phyloP scores from a whole-genome alignment of 306 rosid species.

The Vicia faba region DNA sequence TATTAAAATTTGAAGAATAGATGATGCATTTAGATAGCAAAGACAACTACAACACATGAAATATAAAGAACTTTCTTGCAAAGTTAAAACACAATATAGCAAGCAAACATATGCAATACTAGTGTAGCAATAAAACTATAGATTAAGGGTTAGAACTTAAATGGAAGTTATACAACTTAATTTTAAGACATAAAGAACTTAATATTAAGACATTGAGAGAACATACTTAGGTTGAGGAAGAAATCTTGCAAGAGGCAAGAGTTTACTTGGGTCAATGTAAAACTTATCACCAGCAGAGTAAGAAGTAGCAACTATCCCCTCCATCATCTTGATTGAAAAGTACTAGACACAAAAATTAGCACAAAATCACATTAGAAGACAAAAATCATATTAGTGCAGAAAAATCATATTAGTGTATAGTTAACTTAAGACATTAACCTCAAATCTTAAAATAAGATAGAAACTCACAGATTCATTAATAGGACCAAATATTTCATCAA shows the following conservation, averaged over 20 bases:
- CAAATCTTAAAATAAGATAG: not conserved
- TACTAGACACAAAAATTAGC: constrained; percentile 51
- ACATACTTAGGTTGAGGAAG: constrained; percentile 94
- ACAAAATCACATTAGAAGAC: not conserved
- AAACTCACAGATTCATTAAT: constrained; percentile 59
- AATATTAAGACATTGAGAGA: constrained; percentile 1
- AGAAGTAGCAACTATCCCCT: constrained; percentile 90
- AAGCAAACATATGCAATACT: not conserved
- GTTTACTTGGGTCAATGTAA: constrained; percentile 87
- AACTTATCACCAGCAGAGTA: constrained; percentile 84
- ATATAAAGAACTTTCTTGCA: not conserved
- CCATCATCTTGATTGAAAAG: constrained; percentile 87
- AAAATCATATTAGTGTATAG: no score
- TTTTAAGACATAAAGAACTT: not conserved
- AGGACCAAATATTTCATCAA: constrained; percentile 90
- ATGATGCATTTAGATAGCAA: not conserved
- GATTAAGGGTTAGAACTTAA: no score
- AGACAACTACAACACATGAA: not conserved
- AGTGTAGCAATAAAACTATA: not conserved
- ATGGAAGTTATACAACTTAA: no score
- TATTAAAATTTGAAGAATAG: not conserved
- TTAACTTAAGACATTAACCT: no score
- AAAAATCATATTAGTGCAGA: no score
- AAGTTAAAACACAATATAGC: constrained; percentile 10
- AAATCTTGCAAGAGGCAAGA: constrained; percentile 92